A percentile compares a stretch with the other conserved stretches of the same genome.
Conservation (phyloP, 805 yeast species). For the Limtongozyma cylindracea region DNA sequence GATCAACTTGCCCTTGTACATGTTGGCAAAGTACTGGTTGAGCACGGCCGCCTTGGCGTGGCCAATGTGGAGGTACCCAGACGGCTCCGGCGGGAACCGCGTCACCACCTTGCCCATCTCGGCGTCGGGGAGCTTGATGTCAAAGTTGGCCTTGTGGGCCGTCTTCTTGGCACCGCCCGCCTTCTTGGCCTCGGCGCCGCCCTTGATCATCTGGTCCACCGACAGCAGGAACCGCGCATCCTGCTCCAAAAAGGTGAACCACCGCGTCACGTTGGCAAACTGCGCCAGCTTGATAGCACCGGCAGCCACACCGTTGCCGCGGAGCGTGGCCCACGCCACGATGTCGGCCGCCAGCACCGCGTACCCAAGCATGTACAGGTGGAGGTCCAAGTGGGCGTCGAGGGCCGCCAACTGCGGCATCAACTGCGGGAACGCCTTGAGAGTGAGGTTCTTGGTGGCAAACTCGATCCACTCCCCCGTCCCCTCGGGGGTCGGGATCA, state of each 20-base stretch:
- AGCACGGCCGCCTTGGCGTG: conserved; percentile 96
- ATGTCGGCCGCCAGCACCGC: conserved; percentile 55
- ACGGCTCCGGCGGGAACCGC: conserved; percentile 98
- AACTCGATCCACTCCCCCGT: conserved; percentile 35
- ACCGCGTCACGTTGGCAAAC: conserved; percentile 72
- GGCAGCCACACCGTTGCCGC: conserved; percentile 86
- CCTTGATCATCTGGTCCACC: conserved; percentile 38
- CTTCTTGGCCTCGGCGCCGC: conserved; percentile 41
- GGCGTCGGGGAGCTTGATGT: conserved; percentile 81
- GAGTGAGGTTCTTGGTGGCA: conserved; percentile 40
- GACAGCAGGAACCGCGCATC: conserved; percentile 44
- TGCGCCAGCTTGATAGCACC: conserved; percentile 70
- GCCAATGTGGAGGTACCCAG: conserved; percentile 97
- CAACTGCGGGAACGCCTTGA: conserved; percentile 76
- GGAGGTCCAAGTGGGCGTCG: conserved; percentile 64
- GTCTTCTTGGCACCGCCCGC: conserved; percentile 44
- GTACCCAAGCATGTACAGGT: conserved; percentile 55
- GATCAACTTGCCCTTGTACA: conserved; percentile 88
- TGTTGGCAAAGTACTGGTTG: conserved; percentile 90
- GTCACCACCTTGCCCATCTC: conserved; percentile 89
- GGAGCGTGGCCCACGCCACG: conserved; percentile 79
- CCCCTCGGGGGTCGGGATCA: conserved; percentile 4
- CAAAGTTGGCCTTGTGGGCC: conserved; percentile 82
- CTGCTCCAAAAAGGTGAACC: conserved; percentile 54
- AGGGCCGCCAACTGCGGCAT: conserved; percentile 54